Conservation (phyloP, 805 yeast genomes). For the Spathaspora gorwiae region DNA sequence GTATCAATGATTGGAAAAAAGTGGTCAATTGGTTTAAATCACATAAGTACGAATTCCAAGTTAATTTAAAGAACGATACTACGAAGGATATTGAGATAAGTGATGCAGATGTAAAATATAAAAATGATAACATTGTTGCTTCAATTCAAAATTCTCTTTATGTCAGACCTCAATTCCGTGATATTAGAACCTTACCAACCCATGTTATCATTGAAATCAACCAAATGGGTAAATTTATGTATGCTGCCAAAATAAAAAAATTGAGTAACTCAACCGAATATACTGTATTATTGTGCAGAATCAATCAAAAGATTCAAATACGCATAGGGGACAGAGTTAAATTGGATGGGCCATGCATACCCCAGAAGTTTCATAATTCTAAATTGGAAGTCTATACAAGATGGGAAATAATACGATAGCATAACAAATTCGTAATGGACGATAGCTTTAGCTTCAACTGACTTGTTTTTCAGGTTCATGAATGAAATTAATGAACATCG, state of each 20-base stretch:
- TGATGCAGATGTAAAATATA: background rate
- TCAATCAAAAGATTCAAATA: background rate
- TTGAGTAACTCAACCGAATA: background rate
- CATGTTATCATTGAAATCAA: conserved; percentile 1
- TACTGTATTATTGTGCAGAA: conserved; percentile 1
- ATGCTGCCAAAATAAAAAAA: background rate
- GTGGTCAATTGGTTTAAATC: conserved; percentile 5
- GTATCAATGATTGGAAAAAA: background rate
- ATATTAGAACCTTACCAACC: conserved; percentile 1
- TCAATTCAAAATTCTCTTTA: background rate
- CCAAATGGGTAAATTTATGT: background rate
- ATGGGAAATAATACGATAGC: conserved; percentile 3
- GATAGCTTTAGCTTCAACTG: no score
- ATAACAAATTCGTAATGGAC: no score
- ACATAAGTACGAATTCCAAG: conserved; percentile 1
- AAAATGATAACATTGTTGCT: background rate
- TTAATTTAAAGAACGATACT: background rate
- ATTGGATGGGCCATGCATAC: background rate
- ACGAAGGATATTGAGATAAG: background rate
- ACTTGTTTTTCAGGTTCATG: no score
- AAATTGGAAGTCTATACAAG: conserved; percentile 1
- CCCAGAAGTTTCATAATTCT: background rate
- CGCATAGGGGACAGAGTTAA: conserved; percentile 2
- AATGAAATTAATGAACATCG: no score
- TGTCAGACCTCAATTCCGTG: background rate